Evolutionary conservation across 768 basidiomycete genomes (phyloP), one percentile per base, ranked within the genome.

Genomic region (Aureoboletus auriporus): DNA sequence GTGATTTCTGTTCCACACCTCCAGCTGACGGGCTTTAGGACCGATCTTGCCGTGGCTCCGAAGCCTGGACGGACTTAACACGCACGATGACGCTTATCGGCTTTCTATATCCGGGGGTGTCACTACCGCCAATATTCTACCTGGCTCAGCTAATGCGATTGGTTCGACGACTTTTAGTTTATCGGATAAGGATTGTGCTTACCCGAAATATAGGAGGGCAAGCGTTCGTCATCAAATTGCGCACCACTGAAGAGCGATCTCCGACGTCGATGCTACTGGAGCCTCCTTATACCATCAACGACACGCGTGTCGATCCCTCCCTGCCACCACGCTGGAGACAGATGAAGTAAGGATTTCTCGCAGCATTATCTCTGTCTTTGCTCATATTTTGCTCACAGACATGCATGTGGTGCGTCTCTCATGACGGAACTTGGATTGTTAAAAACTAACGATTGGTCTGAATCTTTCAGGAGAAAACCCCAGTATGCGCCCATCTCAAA

Each of bases 101-200:
- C 73, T 90, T 13, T 79, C 88, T 3, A 83, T 93, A 46, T 78
- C 93, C 4, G 93, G 93, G 10, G 94, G 94, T 12, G 84, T 95
- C 30, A 95, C 94, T 0, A 86, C 91, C 3, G 83, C 79, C 13
- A 86, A 90, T 56, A 73, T 94, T 35, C 69, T 93, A 4, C 89
- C 93, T 8, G 93, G 91, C 7, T 83, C 78, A 46, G 77, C 65
- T 26, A 87, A 89, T 67, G 82, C 79, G 35, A 87, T 91, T 42
- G 89, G 89, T 86, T 55, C 23, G 42, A 17, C 8, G 14, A 5
- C 62, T 61, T 50, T 66, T 65, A 20, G 60, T 9, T 34, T 28
- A 34, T 31, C n/a, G n/a, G 28, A 20, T 53, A 63, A 11, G 12
- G 30, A 43, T 8, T 20, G 31, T 9, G 37, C 40, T 56, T 30